Conservation (phyloP, 768 basidiomycete genomes). For the Boletus sp. region DNA sequence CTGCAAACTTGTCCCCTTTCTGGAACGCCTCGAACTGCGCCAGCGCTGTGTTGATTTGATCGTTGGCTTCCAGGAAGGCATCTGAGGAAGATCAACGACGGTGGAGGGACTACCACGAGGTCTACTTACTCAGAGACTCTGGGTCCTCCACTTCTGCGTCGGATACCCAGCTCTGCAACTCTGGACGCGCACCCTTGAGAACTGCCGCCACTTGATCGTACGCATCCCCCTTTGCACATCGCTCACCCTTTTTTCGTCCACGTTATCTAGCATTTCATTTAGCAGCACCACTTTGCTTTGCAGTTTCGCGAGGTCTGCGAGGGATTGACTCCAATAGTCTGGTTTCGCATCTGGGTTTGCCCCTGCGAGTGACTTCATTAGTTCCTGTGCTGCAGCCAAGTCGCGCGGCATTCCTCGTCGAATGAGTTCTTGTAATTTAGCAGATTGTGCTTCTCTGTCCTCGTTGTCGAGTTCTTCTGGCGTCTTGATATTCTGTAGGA, state of each 20-base stretch:
- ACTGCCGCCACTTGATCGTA: conserved; percentile 95
- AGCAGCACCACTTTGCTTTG: conserved; percentile 94
- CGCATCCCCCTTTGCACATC: conserved; percentile 83
- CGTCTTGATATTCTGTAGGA: conserved; percentile 77
- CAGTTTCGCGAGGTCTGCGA: conserved; percentile 89
- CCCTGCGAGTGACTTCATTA: conserved; percentile 95
- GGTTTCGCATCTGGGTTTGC: conserved; percentile 94
- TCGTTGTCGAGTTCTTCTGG: conserved; percentile 96
- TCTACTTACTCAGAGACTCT: conserved; percentile 75
- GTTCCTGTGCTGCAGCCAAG: conserved; percentile 90
- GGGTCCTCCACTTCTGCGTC: conserved; percentile 89
- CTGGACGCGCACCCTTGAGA: conserved; percentile 80
- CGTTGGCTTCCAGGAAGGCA: conserved; percentile 93
- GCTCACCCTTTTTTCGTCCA: conserved; percentile 70
- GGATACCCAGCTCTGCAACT: conserved; percentile 96
- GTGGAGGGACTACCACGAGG: background rate
- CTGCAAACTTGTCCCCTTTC: conserved; percentile 83
- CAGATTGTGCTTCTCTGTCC: conserved; percentile 91
- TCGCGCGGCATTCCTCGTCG: conserved; percentile 94
- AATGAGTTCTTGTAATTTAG: conserved; percentile 98
- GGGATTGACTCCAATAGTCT: conserved; percentile 87
- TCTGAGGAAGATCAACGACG: conserved; percentile 44
- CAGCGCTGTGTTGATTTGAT: conserved; percentile 93
- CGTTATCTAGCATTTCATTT: conserved; percentile 96
- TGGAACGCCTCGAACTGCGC: conserved; percentile 92